phyloP scores from a whole-genome alignment of 1,284 basidiomycete species.

The Malassezia furfur region DNA sequence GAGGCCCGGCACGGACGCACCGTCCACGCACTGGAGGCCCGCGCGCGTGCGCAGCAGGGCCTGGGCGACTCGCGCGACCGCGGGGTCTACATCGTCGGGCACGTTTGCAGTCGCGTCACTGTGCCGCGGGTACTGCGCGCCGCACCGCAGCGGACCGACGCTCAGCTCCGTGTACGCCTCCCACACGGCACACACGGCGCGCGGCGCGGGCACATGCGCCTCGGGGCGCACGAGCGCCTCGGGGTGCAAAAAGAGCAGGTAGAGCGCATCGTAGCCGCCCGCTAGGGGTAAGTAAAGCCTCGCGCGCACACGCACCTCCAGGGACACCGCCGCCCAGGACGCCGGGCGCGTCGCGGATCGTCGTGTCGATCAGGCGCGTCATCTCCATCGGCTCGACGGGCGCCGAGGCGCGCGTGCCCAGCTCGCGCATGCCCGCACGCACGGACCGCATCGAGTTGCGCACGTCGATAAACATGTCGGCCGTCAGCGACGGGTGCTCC shows the following conservation, averaged over 20 bases:
- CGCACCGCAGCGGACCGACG: conserved; percentile 54
- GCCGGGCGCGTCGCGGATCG: conserved; percentile 61
- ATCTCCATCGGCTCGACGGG: conserved; percentile 88
- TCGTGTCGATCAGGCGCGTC: conserved; percentile 72
- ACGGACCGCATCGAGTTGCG: conserved; percentile 56
- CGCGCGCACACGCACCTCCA: conserved; percentile 50
- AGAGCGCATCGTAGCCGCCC: conserved; percentile 93
- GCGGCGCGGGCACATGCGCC: conserved; percentile 6
- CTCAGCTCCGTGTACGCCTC: conserved; percentile 11
- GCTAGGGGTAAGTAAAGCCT: conserved; percentile 50
- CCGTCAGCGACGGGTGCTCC: conserved; percentile 14
- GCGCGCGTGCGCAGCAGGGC: neutral
- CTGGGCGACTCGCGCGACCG: neutral
- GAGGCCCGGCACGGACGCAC: conserved; percentile 4
- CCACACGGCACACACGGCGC: conserved; percentile 23
- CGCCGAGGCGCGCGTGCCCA: conserved; percentile 70
- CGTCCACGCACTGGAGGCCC: neutral
- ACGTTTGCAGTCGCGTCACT: no score
- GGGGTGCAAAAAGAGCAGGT: conserved; percentile 57
- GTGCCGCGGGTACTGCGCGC: conserved; percentile 54
- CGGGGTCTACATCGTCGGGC: neutral
- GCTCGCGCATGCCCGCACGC: conserved; percentile 70
- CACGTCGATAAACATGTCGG: conserved; percentile 28
- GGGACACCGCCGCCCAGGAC: conserved; percentile 91
- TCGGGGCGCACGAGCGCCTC: neutral